Conservation (phyloP, 257 asterid genomes). For the Phtheirospermum japonicum region DNA sequence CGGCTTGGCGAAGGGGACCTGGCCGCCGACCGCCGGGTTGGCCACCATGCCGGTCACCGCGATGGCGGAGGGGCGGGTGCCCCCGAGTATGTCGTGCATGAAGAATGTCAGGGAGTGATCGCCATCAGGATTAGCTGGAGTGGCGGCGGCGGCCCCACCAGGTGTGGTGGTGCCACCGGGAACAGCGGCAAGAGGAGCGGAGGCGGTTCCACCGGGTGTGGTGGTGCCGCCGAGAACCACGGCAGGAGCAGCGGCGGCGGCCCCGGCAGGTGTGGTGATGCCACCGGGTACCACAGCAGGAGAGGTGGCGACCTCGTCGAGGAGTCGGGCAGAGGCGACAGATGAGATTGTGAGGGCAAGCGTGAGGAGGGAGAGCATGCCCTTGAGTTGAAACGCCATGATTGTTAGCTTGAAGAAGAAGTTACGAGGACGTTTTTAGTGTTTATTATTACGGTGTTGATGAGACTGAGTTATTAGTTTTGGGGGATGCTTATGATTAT, state of each 20-base stretch:
- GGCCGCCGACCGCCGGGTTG: slow-evolving; percentile 71
- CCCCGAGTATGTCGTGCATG: slow-evolving; percentile 92
- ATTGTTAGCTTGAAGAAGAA: neutral
- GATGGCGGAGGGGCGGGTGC: slow-evolving; percentile 74
- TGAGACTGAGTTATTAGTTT: slow-evolving; percentile 14
- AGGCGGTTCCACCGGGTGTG: neutral
- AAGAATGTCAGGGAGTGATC: slow-evolving; percentile 63
- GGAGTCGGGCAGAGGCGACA: slow-evolving; percentile 29
- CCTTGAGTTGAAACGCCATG: slow-evolving; percentile 33
- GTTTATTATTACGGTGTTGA: too few species aligned
- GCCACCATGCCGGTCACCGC: slow-evolving; percentile 81
- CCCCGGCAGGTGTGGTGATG: neutral
- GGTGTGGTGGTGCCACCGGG: slow-evolving; percentile 19
- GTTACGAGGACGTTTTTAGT: neutral
- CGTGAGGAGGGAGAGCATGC: slow-evolving; percentile 28
- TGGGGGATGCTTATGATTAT: neutral
- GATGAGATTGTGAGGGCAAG: slow-evolving; percentile 30
- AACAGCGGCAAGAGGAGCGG: slow-evolving; percentile 17
- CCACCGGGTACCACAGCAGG: slow-evolving; percentile 20
- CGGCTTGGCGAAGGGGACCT: slow-evolving; percentile 85
- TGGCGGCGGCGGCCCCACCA: slow-evolving; percentile 8
- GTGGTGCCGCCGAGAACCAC: neutral
- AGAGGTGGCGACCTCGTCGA: slow-evolving; percentile 29
- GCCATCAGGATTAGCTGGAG: slow-evolving; percentile 23
- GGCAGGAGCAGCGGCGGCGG: too few species aligned